Conservation (phyloP, 2,329 filamentous ascomycete species). For the Pseudopyricularia cyperi region DNA sequence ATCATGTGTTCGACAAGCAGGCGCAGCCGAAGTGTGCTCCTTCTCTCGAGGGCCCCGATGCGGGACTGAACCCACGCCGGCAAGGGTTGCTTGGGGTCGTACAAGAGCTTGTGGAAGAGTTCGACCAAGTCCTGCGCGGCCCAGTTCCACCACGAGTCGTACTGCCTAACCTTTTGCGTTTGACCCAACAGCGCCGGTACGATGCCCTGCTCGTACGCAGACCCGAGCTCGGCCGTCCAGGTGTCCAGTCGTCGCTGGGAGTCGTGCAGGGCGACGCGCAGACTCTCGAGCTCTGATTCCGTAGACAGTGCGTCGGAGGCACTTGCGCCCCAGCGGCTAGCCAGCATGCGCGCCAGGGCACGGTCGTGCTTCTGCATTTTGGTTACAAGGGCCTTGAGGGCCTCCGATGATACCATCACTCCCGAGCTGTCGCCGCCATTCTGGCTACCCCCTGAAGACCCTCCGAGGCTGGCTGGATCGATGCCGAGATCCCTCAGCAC, state of each 20-base stretch:
- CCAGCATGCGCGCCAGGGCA: not conserved
- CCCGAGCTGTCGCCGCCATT: no score
- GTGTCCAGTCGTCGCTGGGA: not conserved
- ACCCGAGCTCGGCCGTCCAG: not conserved
- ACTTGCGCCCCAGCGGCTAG: not conserved
- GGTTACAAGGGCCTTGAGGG: not conserved
- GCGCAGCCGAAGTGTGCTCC: not conserved
- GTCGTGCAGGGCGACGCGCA: not conserved
- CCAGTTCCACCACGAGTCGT: not conserved
- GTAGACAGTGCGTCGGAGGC: not conserved
- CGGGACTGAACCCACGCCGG: not conserved
- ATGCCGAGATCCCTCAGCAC: no score
- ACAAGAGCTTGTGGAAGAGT: not conserved
- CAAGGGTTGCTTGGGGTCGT: not conserved
- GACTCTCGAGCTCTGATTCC: not conserved
- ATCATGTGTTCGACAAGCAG: not conserved
- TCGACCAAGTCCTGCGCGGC: not conserved
- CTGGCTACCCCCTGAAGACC: no score
- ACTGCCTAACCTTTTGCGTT: not conserved
- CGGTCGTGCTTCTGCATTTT: not conserved
- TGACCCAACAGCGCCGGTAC: not conserved
- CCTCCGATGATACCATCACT: no score
- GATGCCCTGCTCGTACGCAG: not conserved
- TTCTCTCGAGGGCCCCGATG: not conserved
- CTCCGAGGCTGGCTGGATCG: no score